Evolutionary conservation across 139 green algal genomes (phyloP), one percentile per base, ranked within the genome.

Genomic region (Chlamydomonas applanata): DNA sequence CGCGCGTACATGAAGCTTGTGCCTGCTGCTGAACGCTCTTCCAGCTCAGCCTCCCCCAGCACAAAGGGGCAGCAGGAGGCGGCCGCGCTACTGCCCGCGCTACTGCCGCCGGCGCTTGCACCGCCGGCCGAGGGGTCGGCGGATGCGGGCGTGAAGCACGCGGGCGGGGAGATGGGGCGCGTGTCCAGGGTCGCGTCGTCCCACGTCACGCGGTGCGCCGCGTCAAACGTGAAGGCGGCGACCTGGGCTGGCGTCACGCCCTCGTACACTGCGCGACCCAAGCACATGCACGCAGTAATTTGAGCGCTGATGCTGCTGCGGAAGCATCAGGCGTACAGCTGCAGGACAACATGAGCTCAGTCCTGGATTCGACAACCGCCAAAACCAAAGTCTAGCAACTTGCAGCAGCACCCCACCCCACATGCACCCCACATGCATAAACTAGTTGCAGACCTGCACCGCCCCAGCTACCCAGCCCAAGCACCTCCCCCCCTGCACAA

Each of bases 181-280:
- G 79, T 11, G 3, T 30, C 59, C 29, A 76, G 66, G 13, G 49
- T 9, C 52, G 29, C 73, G 29, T 87, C 79, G 71, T 94, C 89
- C 89, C 89, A 94, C 9, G 66, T 56, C 1, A 62, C 11, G 16
- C 79, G 46, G 54, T 70, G 69, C 27, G 71, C 67, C 25, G 86
- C 79, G 63, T 92, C 87, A 4, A 85, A 82, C 34, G 88, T 84
- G 80, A 94, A 94, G 24, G 80, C 76, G 2, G 80, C 71, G 46
- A 91, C 52, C 74, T 93, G 80, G 0, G 66, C 53, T 17, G 88
- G 74, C 4, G 74, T 79, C 1, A 83, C 73, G 24, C 73, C 67
- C 69, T 88, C 72, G 30, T 91, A 86, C 22, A 88, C 70, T 20
- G 78, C 83, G 24, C 40, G 40, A 49, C 40, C 40, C 7, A 49